phyloP scores from a whole-genome alignment of 1,139 yeast genomes.

The Candida sojae region DNA sequence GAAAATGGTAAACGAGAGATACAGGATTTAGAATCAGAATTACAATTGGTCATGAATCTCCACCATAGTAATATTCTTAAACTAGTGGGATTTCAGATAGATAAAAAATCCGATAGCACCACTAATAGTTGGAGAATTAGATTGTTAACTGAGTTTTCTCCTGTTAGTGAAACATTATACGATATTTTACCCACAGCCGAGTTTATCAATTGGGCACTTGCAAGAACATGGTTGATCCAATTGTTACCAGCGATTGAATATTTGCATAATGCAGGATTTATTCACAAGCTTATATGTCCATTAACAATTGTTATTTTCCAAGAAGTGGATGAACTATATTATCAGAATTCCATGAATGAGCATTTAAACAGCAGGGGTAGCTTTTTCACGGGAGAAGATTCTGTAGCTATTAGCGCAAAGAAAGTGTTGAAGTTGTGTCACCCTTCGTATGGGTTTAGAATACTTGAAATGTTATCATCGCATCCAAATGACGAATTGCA shows the following conservation, averaged over 20 bases:
- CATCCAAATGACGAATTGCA: constrained; percentile 41
- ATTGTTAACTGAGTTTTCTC: constrained; percentile 65
- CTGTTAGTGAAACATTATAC: constrained; percentile 55
- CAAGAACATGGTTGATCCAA: constrained; percentile 88
- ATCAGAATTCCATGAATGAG: constrained; percentile 9
- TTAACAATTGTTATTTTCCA: constrained; percentile 51
- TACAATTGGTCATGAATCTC: constrained; percentile 58
- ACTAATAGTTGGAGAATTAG: constrained; percentile 60
- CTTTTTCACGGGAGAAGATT: not conserved
- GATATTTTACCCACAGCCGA: constrained; percentile 73
- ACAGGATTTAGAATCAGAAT: constrained; percentile 70
- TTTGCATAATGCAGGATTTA: constrained; percentile 76
- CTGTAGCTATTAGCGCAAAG: constrained; percentile 1
- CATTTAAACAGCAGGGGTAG: not conserved
- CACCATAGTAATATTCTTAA: constrained; percentile 66
- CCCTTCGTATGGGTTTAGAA: constrained; percentile 68
- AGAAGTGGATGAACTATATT: constrained; percentile 14
- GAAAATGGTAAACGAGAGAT: constrained; percentile 73
- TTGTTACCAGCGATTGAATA: constrained; percentile 81
- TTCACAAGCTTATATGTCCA: constrained; percentile 69
- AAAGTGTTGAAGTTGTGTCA: constrained; percentile 61
- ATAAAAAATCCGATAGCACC: constrained; percentile 30
- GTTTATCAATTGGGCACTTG: constrained; percentile 67
- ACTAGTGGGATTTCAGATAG: constrained; percentile 72
- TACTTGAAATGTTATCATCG: constrained; percentile 57